phyloP scores from a whole-genome alignment of 306 rosid species.

The Abrus precatorius region DNA sequence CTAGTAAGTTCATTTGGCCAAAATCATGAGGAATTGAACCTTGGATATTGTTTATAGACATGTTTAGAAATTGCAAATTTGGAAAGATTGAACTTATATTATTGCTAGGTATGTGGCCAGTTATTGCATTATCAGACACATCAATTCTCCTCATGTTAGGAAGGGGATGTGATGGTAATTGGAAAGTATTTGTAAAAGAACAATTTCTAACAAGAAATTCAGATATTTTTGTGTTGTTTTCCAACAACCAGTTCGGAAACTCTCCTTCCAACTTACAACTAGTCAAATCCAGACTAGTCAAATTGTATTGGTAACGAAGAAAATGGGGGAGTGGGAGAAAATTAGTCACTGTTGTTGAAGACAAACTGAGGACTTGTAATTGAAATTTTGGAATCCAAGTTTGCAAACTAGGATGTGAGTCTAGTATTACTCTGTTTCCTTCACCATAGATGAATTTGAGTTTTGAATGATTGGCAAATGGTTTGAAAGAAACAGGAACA shows the following conservation, averaged over 20 bases:
- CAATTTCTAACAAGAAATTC: not conserved
- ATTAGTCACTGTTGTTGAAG: not conserved
- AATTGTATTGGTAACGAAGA: slow-evolving; percentile 32
- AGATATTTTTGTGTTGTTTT: slow-evolving; percentile 25
- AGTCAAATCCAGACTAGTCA: not conserved
- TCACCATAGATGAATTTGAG: slow-evolving; percentile 13
- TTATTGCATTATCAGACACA: slow-evolving; percentile 15
- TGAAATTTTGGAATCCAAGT: slow-evolving; percentile 28
- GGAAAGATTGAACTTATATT: slow-evolving; percentile 25
- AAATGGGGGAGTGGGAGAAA: slow-evolving; percentile 13
- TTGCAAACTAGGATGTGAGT: not conserved
- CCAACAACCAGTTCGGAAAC: slow-evolving; percentile 38
- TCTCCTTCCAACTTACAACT: not conserved
- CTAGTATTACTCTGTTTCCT: not conserved
- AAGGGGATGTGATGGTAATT: not conserved
- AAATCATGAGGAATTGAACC: slow-evolving; percentile 12
- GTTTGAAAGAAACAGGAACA: slow-evolving; percentile 26
- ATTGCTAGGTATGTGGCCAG: not conserved
- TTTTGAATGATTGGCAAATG: slow-evolving; percentile 29
- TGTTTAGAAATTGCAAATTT: not conserved
- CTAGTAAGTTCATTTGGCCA: not conserved
- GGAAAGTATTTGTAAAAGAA: slow-evolving; percentile 15
- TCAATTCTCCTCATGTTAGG: not conserved
- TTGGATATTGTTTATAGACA: not conserved
- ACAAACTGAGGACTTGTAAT: slow-evolving; percentile 21